Evolutionary conservation across 345 rosid genomes (phyloP), one percentile per base, ranked within the genome.

Genomic region (Atalantia buxifolia): DNA sequence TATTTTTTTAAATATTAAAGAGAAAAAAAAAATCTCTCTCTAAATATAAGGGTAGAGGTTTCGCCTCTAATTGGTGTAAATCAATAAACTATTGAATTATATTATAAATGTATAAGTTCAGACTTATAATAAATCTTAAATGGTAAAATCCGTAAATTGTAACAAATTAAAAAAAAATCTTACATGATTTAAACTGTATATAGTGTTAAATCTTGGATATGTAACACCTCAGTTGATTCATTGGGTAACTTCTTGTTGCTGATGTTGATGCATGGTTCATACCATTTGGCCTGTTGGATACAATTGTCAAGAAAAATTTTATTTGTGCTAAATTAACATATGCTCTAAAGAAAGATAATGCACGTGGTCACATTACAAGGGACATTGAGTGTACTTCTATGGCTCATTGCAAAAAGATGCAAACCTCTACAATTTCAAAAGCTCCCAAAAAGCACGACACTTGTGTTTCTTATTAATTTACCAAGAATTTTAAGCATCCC

Each of bases 401-500:
- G 69, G 27, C 42, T 78, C 68, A 75, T 45, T 50, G 27, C 33
- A 22, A n/a, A 74, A 57, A 63, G 53, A 69, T 74, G 81, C 77
- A 77, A 65, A 31, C 65, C 77, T 62, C 69, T 22, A 28, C 38
- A 53, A 71, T 5, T 76, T 71, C 55, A 73, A 81, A 50, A 21
- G 63, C 63, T 9, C 53, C 3, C 27, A 72, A 76, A 50, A 66
- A 78, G 19, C 31, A 45, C 57, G 59, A 22, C 63, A 56, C 76
- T 73, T 70, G 76, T 79, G 62, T 33, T n/a, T 48, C 27, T 76
- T 60, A 42, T 18, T 53, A 53, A 18, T 69, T 61, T 31, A 36
- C 63, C 24, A 77, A 9, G 30, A 9, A 63, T 57, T 68, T 60
- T 38, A 69, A 71, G 79, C 83, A 57, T 66, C 71, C 71, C 82